phyloP scores from a whole-genome alignment of 495 filamentous ascomycete species.

The Parathielavia appendiculata region DNA sequence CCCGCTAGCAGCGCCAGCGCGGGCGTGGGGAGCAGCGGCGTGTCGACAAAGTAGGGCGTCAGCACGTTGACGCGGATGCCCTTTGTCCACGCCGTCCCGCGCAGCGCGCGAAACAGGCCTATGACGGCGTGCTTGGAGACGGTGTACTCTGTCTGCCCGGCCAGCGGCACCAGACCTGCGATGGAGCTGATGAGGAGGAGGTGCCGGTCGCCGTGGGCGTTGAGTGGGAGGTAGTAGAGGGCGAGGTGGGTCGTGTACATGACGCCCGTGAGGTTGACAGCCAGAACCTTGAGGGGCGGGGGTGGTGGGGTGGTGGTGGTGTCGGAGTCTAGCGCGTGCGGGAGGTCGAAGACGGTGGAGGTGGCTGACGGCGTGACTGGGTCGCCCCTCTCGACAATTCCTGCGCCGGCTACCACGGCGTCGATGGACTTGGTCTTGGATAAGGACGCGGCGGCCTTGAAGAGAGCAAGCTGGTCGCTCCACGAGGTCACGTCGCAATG shows the following conservation, averaged over 20 bases:
- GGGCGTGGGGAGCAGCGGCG: constrained; percentile 45
- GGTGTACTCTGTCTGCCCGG: constrained; percentile 50
- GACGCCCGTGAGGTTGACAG: constrained; percentile 59
- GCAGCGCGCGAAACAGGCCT: constrained; percentile 55
- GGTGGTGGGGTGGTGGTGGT: constrained; percentile 28
- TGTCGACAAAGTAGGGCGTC: constrained; percentile 63
- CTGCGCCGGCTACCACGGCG: constrained; percentile 63
- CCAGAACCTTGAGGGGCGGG: constrained; percentile 51
- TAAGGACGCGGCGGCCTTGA: constrained; percentile 46
- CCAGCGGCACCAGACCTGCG: constrained; percentile 45
- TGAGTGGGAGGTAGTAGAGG: constrained; percentile 45
- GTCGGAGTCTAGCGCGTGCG: constrained; percentile 30
- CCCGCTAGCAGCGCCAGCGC: constrained; percentile 52
- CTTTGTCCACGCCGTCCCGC: constrained; percentile 39
- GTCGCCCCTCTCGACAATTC: constrained; percentile 45
- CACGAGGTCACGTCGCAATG: constrained; percentile 52
- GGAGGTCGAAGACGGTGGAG: constrained; percentile 31
- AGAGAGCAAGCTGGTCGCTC: constrained; percentile 56
- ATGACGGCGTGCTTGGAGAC: constrained; percentile 61
- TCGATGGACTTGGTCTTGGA: constrained; percentile 55
- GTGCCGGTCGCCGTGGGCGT: constrained; percentile 37
- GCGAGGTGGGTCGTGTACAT: constrained; percentile 63
- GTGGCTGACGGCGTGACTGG: constrained; percentile 19
- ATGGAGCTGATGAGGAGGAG: constrained; percentile 54
- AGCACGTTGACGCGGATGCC: constrained; percentile 58